A percentile compares a stretch with the other conserved stretches of the same genome.
phyloP scores from a whole-genome alignment of 73 alveolate genomes.

The Tetrahymena malaccensis region DNA sequence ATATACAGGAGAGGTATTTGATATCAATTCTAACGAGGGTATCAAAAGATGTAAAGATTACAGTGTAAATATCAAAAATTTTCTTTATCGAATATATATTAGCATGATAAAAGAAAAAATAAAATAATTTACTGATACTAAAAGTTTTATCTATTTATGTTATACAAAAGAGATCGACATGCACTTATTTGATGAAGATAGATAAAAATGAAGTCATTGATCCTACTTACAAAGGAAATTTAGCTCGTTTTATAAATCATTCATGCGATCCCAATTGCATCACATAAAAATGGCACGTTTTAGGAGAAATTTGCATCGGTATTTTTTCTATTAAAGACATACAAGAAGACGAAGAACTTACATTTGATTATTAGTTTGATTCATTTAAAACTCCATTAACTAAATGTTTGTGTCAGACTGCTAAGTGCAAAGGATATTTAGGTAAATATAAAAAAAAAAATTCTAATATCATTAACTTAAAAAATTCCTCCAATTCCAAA shows the following conservation, averaged over 20 bases:
- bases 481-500: no score
- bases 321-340: slow-evolving; percentile 91
- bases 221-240: slow-evolving; percentile 91
- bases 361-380: slow-evolving; percentile 94
- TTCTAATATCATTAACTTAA: no score
- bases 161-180: slow-evolving; percentile 43
- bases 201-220: slow-evolving; percentile 90
- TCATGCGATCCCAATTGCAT: slow-evolving; percentile 98
- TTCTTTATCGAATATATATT: not conserved
- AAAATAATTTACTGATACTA: not conserved
- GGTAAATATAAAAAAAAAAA: no score
- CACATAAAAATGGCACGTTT: slow-evolving; percentile 94
- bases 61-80: slow-evolving; percentile 38
- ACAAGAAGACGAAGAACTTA: slow-evolving; percentile 87
- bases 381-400: slow-evolving; percentile 89
- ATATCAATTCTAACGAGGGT: slow-evolving; percentile 84
- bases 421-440: slow-evolving; percentile 87
- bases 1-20: slow-evolving; percentile 93
- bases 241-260: slow-evolving; percentile 96
- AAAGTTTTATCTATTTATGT: not conserved
- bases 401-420: slow-evolving; percentile 92
- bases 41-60: slow-evolving; percentile 73
- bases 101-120: not conserved
- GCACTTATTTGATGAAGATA: slow-evolving; percentile 92
- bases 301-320: slow-evolving; percentile 96